These are phyloP conservation scores for Flagelloscypha sp. DNA, from an alignment of 768 basidiomycete genomes.

Conservation along the genomic window DNA sequence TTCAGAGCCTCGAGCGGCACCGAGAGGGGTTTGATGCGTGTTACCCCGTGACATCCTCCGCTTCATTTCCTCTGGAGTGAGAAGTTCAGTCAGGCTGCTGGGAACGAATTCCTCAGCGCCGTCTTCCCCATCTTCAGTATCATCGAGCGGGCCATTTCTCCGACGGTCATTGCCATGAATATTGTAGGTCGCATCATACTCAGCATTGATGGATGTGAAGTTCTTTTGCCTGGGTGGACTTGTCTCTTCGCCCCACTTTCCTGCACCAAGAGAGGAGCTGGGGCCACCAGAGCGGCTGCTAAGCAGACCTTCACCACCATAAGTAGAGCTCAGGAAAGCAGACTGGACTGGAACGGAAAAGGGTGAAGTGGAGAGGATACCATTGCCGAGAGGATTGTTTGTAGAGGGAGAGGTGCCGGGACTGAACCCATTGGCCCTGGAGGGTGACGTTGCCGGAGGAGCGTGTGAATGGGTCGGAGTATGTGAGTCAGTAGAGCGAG, in stretches of 20 bases:
- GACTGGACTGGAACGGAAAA: conserved; percentile 70
- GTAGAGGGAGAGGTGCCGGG: conserved; percentile 51
- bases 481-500: no score
- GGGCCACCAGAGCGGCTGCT: no score
- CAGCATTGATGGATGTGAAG: no score
- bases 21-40: conserved; percentile 28
- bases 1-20: not conserved
- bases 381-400: conserved; percentile 23
- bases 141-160: conserved; percentile 21
- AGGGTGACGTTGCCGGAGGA: conserved; percentile 24
- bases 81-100: conserved; percentile 76
- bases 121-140: conserved; percentile 55
- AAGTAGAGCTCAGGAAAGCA: conserved; percentile 40
- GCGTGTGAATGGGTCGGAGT: no score
- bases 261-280: no score
- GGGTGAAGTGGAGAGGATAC: conserved; percentile 49
- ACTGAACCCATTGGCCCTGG: conserved; percentile 39
- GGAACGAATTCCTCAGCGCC: conserved; percentile 88
- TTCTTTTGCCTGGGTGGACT: no score
- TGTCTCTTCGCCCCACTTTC: no score
- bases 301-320: no score
- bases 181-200: no score
- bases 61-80: conserved; percentile 82
- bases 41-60: conserved; percentile 76
- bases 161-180: no score